Base-by-base conservation (phyloP, 2,329 filamentous ascomycete species). In the Aspergillus pseudoviridinutans region DNA sequence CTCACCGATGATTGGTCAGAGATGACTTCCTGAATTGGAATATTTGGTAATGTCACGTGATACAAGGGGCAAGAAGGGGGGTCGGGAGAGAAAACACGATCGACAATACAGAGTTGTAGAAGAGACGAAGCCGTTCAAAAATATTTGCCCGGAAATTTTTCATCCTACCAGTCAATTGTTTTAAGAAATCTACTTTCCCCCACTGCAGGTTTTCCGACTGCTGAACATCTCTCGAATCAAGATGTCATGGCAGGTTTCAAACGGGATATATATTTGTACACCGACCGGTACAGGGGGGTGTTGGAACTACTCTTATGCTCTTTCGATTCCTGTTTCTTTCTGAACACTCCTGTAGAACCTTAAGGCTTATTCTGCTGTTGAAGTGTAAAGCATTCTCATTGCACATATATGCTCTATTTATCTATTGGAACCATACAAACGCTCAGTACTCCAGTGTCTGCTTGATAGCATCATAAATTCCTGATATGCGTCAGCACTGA, bases 391-490 rank as follows among this genome's bases (percentile, higher is more conserved):
- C 14, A 6, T 7, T 25, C 12, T 25, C 5, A 24, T 12, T 14
- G 24, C 44, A 7, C 44, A 12, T 7, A 3, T 12, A 47, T 24
- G 44, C 44, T 47, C 44, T 47, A 47, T 47, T 47, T 47, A 22
- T 47, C 44, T 47, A 24, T 22, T 14, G 12, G 22, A 25, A 47
- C 24, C 24, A 47, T 14, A 7, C 6, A 24, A 47, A 24, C 77
- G 28, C 20, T 72, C 74, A 91, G 69, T 89, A 91, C 17, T 87
- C 79, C 54, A 90, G 69, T 1, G 85, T 80, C 66, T 82, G 83
- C 72, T 87, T 88, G 63, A 91, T 87, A 20, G 82, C 83, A 66
- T 90, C 87, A 59, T 89, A 90, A 65, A 91, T 81, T 69, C 88
- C 87, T 90, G 47, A 32, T 25, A 44, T 2, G 38, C 52, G 60